phyloP scores from a whole-genome alignment of 2,329 filamentous ascomycete species.

The Penicillium sp. region DNA sequence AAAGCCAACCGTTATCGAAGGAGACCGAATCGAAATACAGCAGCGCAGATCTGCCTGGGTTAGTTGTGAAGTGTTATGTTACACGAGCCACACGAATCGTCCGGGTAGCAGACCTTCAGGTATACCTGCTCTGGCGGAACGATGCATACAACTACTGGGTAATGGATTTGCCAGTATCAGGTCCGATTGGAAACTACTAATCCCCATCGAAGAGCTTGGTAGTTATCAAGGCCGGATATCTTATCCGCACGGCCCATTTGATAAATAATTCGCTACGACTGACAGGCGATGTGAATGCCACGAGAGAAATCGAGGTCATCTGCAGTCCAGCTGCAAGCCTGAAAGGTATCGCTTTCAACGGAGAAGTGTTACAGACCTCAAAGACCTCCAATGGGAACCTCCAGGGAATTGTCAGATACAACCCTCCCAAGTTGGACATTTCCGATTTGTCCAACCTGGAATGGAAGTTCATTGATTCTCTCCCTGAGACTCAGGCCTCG shows the following conservation, averaged over 20 bases:
- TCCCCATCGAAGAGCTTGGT: conserved; percentile 22
- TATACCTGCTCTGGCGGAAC: conserved; percentile 30
- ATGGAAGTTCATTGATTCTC: conserved; percentile 17
- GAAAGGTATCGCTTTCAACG: conserved; percentile 10
- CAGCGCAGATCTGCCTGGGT: conserved; percentile 1
- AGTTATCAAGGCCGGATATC: conserved; percentile 28
- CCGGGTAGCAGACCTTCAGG: conserved; percentile 19
- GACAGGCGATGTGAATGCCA: conserved; percentile 17
- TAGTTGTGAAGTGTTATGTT: conserved; percentile 16
- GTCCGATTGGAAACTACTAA: conserved; percentile 21
- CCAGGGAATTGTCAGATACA: conserved; percentile 4
- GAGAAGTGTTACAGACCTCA: neutral
- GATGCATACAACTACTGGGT: conserved; percentile 33
- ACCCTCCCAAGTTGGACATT: conserved; percentile 5
- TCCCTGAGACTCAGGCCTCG: conserved; percentile 10
- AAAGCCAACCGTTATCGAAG: conserved; percentile 11
- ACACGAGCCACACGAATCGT: conserved; percentile 16
- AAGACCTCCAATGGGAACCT: neutral
- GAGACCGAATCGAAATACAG: conserved; percentile 1
- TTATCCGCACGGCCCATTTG: conserved; percentile 20
- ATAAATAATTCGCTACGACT: neutral
- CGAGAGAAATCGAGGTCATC: conserved; percentile 17
- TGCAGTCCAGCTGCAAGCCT: conserved; percentile 1
- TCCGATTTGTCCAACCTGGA: conserved; percentile 9
- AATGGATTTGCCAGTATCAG: conserved; percentile 21